Evolutionary conservation across 257 asterid genomes (phyloP), one percentile per base, ranked within the genome.

Genomic region (Dorcoceras hygrometricum): DNA sequence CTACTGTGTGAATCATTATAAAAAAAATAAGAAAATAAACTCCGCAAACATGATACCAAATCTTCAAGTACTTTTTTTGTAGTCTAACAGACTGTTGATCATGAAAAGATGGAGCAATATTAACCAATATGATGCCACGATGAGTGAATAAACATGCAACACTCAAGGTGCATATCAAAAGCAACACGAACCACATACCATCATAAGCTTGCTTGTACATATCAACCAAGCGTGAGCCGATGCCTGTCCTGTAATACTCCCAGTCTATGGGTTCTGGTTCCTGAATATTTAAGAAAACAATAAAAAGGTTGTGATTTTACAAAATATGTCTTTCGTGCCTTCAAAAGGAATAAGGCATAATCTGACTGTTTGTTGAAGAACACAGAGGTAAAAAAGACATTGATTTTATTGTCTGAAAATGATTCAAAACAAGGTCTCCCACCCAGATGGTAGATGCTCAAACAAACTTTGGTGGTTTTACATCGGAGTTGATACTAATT

Each of bases 251-350:
- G 83, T 91, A 91, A 57, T 82, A 86, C 43, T 87, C 98, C 98
- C 98, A 91, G 77, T 91, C 89, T 70, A 91, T 70, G 55, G 98
- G 95, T 72, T 89, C 92, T n/a, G 98, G 96, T 74, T 91, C 96
- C 98, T 91, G 83, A 76, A 78, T 26, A 24, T 46, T 57, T 31
- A 3, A 31, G 11, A 27, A 62, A 60, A 23, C 54, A 14, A 69
- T 32, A 34, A 63, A 31, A 46, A 14, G 5, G 20, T 5, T 4
- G 19, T 46, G 22, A 16, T 46, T 46, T 46, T 22, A 46, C 54
- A 16, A 46, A n/a, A 8, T 27, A 63, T n/a, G 23, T 55, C 64
- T 7, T 23, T 12, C 25, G 23, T 57, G 31, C 32, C 48, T n/a
- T 25, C 23, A 39, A 58, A 9, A 63, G 20, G 36, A 14, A 62